Percentiles rank a stretch among this genome's conserved stretches.
Conservation (phyloP, 1,139 yeast species). For the Geotrichum australiense region DNA sequence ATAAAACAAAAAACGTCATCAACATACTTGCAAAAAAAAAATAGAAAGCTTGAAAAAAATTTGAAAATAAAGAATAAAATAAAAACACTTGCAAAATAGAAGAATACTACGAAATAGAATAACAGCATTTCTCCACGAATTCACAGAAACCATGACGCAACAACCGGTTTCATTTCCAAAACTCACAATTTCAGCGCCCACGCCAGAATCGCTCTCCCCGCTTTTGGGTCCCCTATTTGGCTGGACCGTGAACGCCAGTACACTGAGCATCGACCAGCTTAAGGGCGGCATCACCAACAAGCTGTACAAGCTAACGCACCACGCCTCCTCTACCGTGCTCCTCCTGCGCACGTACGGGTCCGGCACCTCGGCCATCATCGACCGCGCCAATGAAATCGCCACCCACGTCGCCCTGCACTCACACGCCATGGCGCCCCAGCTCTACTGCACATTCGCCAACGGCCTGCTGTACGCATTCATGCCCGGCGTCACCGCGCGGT, state of each 20-base stretch:
- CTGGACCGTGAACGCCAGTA: no score
- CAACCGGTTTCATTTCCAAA: no score
- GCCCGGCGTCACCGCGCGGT: conserved; percentile 57
- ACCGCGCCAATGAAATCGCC: conserved; percentile 68
- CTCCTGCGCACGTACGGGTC: conserved; percentile 70
- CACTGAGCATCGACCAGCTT: conserved; percentile 32
- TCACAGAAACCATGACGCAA: no score
- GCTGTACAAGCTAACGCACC: conserved; percentile 46
- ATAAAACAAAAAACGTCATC: neutral
- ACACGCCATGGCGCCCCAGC: conserved; percentile 59
- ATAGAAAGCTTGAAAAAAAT: no score
- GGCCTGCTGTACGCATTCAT: conserved; percentile 69
- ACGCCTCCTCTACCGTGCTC: conserved; percentile 34
- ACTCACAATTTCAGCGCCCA: no score
- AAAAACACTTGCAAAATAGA: neutral
- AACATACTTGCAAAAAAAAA: neutral
- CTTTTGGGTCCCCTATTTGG: no score
- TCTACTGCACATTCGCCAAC: conserved; percentile 62
- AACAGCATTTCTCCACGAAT: no score
- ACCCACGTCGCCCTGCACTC: conserved; percentile 60
- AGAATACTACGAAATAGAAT: no score
- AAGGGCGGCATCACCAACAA: conserved; percentile 81
- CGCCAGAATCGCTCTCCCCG: no score
- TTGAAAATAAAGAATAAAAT: neutral
- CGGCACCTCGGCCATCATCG: conserved; percentile 67